Evolutionary conservation across 192 early-diverging fungal species (phyloP).

Genomic region (Rhizophagus sp.): DNA sequence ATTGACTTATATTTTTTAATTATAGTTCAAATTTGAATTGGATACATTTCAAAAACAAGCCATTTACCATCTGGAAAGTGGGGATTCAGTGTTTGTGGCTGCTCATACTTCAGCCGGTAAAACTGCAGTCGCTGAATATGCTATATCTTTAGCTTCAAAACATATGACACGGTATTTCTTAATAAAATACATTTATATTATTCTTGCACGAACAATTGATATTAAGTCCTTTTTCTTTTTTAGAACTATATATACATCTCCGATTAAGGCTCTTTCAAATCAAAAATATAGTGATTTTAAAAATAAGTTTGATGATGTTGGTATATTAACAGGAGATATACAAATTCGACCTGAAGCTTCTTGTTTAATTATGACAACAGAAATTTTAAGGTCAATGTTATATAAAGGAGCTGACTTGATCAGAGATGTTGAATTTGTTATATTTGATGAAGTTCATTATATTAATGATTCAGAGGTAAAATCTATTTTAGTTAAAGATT

Average conservation of each 20-base stretch:
- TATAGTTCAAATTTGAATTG: slow-evolving; percentile 88
- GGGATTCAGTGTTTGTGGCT: slow-evolving; percentile 96
- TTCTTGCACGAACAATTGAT: neutral
- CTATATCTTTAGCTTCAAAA: slow-evolving; percentile 88
- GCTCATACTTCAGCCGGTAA: slow-evolving; percentile 99
- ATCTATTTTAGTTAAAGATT: neutral
- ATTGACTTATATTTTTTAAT: neutral
- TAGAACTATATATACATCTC: slow-evolving; percentile 95
- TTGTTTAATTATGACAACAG: slow-evolving; percentile 98
- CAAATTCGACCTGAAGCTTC: slow-evolving; percentile 96
- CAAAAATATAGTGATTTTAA: slow-evolving; percentile 98
- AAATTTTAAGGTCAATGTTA: slow-evolving; percentile 96
- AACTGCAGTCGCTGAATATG: slow-evolving; percentile 98
- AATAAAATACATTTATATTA: neutral
- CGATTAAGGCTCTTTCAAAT: slow-evolving; percentile 98
- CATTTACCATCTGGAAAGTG: slow-evolving; percentile 93
- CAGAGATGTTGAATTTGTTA: slow-evolving; percentile 98
- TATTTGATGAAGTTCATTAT: slow-evolving; percentile 99
- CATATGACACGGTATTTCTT: slow-evolving; percentile 33
- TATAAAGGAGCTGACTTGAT: slow-evolving; percentile 96
- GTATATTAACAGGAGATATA: slow-evolving; percentile 97
- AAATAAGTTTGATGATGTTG: slow-evolving; percentile 86
- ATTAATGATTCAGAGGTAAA: slow-evolving; percentile 87
- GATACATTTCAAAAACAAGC: slow-evolving; percentile 97
- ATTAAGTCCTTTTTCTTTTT: neutral